Base-by-base conservation (phyloP, 106 monocot species). In the Allium fistulosum region DNA sequence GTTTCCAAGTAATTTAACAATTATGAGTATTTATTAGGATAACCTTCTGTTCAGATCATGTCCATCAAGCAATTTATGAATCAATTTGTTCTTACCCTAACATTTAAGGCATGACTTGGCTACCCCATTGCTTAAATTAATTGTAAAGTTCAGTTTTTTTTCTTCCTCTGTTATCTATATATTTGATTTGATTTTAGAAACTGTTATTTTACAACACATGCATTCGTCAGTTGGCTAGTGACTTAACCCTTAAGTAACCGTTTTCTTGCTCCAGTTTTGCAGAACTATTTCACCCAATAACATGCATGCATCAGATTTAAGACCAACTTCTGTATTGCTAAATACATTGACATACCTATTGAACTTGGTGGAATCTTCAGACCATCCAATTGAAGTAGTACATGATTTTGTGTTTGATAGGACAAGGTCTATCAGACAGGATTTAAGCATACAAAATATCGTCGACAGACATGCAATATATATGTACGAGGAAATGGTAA, bases 391-490 rank as follows among this genome's bases (percentile, higher is more conserved):
- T 92, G 92, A 92, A 79, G 71, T 75, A 11, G 69, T 92, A 79
- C 92, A 97, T 87, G 97, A 92, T 78, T 92, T 97, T 74, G 72
- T 97, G 46, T 92, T 89, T 81, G 97, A 97, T 80, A 81, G 97
- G 56, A 87, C 82, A 49, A 86, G 97, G 60, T 86, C 88, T 51
- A 92, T 97, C 26, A 76, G 96, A 11, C 96, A 97, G 80, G 96
- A 97, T 78, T 71, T 97, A 49, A 80, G 82, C 66, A 86, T 92
- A 66, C 96, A 97, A 73, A 84, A 84, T 22, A 84, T 89, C 55
- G 66, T 72, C 53, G 80, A 89, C 65, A 66, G 75, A 51, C 74
- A 84, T 61, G 86, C 84, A 69, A 79, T 92, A 76, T 48, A 73
- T 48, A 86, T 97, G 78, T 97, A 97, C 59, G 96, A 97, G 72